A percentile compares a stretch with the other conserved stretches of the same genome.
Evolutionary conservation across 768 basidiomycete species (phyloP).

Genomic region (Suillus subluteus): DNA sequence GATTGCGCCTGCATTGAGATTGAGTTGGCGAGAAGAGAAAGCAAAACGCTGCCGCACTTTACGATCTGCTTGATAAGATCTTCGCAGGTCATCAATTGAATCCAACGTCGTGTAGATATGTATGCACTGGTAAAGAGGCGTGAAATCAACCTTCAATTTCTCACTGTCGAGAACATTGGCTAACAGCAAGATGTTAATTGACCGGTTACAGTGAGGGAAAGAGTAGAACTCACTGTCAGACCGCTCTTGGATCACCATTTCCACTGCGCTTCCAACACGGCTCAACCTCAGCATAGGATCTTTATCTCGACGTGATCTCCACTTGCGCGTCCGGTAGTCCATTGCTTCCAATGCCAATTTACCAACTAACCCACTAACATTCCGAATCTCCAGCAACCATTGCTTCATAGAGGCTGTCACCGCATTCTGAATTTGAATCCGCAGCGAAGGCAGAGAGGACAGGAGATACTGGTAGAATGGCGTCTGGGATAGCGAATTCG

Average conservation of each 20-base stretch:
- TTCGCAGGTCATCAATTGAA: conserved; percentile 86
- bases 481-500: conserved; percentile 87
- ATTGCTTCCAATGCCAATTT: conserved; percentile 87
- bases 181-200: conserved; percentile 35
- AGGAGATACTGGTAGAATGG: conserved; percentile 92
- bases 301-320: conserved; percentile 82
- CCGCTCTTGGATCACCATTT: conserved; percentile 90
- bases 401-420: conserved; percentile 96
- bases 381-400: conserved; percentile 95
- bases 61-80: conserved; percentile 95
- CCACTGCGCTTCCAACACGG: conserved; percentile 89
- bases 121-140: conserved; percentile 93
- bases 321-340: conserved; percentile 80
- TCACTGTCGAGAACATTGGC: conserved; percentile 94
- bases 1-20: conserved; percentile 80
- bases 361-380: conserved; percentile 85
- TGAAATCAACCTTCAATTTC: conserved; percentile 87
- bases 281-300: conserved; percentile 77
- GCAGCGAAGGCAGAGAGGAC: conserved; percentile 88
- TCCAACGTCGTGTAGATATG: conserved; percentile 94
- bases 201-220: not conserved
- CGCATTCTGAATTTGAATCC: conserved; percentile 87
- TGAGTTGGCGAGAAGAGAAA: conserved; percentile 19
- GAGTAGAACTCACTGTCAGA: conserved; percentile 75
- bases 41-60: conserved; percentile 52